Evolutionary conservation across 805 yeast genomes (phyloP), one percentile per base, ranked within the genome.

Genomic region (Candida insectorum): DNA sequence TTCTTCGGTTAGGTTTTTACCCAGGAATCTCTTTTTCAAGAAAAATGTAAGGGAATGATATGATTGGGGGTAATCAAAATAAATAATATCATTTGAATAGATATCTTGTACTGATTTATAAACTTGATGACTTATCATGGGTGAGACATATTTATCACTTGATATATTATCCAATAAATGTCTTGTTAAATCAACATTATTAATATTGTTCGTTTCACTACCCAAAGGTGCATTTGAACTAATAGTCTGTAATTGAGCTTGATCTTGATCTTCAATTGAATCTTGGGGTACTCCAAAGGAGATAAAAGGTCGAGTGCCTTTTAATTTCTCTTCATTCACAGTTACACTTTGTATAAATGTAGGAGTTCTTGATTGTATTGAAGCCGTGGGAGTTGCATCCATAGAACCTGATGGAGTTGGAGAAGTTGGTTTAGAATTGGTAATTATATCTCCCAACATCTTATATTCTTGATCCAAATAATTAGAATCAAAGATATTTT

Each of bases 1-100:
- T n/a, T 49, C 57, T 11, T 39, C 43, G 5, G 58, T 30, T 44
- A 64, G 19, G 54, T 60, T 62, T 51, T 65, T 43, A 36, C 85
- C 89, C 47, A 56, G 56, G 71, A 79, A 79, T 37, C 85, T 49
- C 30, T 52, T 52, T 43, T 73, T 74, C 39, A 79, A 58, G 44
- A 79, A 79, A 16, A 64, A 56, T 26, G 80, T 77, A 35, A 79
- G 62, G 16, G 73, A 73, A 52, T 79, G 85, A 49, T 77, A 79
- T 31, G 78, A 77, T 41, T 65, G 70, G 3, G 85, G 82, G 49
- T 79, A 79, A 41, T 77, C 78, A 46, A 75, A 79, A 32, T 79
- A 71, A 33, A 66, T 66, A 33, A 62, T 57, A 45, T 47, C 70
- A 56, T 52, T 72, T 34, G 60, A 56, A 59, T 56, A 76, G 52